Percentiles rank a stretch among this genome's conserved stretches.
Conservation (phyloP, 805 yeast genomes). For the Candida hispaniensis region DNA sequence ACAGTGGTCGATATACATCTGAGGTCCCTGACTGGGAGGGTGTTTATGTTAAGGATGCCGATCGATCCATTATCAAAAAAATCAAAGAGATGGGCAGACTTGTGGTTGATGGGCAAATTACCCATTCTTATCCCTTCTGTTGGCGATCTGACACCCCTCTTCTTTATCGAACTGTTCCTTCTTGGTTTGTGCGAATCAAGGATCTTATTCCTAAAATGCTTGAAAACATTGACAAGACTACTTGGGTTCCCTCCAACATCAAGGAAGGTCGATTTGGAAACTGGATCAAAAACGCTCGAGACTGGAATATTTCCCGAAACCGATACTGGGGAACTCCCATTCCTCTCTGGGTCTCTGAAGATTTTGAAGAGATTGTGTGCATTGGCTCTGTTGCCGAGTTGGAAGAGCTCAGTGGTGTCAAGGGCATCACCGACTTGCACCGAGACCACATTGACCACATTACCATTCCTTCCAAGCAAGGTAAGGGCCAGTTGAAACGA, state of each 20-base stretch:
- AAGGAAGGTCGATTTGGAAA: slow-evolving; percentile 93
- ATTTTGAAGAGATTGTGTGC: slow-evolving; percentile 84
- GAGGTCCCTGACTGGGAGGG: slow-evolving; percentile 72
- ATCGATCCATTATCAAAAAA: slow-evolving; percentile 74
- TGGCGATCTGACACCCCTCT: slow-evolving; percentile 99
- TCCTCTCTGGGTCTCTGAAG: slow-evolving; percentile 96
- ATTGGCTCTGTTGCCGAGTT: slow-evolving; percentile 85
- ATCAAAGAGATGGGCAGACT: slow-evolving; percentile 69
- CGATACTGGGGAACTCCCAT: slow-evolving; percentile 99
- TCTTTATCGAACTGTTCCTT: slow-evolving; percentile 91
- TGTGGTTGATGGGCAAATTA: slow-evolving; percentile 67
- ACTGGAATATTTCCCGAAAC: slow-evolving; percentile 97
- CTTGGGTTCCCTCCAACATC: slow-evolving; percentile 88
- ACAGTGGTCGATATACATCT: slow-evolving; percentile 69
- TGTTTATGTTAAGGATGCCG: slow-evolving; percentile 89
- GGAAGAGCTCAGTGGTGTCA: slow-evolving; percentile 69
- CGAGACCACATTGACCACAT: slow-evolving; percentile 86
- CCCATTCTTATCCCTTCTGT: slow-evolving; percentile 98
- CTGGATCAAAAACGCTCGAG: slow-evolving; percentile 98
- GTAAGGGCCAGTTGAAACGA: slow-evolving; percentile 80
- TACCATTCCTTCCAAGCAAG: slow-evolving; percentile 84
- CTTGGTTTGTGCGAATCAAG: slow-evolving; percentile 92
- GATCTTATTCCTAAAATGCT: slow-evolving; percentile 85
- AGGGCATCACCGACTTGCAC: slow-evolving; percentile 79
- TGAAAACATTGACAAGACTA: slow-evolving; percentile 70